Evolutionary conservation across 768 basidiomycete genomes (phyloP), one percentile per base, ranked within the genome.

Genomic region (Tephrocybe sp.): DNA sequence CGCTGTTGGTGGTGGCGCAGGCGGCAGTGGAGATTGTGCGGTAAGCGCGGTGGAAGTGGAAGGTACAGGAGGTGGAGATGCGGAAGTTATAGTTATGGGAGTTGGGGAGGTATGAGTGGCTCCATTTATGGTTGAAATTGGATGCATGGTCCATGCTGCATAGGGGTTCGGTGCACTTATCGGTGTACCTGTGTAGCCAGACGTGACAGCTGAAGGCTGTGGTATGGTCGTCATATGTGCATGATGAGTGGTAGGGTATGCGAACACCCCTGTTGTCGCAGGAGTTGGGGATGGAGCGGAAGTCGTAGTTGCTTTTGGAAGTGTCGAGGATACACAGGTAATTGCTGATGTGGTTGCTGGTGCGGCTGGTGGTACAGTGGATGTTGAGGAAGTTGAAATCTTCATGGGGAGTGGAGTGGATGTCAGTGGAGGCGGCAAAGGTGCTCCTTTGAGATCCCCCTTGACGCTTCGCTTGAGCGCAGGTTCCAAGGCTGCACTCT

Each of bases 391-490:
- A 41, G 60, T 48, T 45, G 65, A 39, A 24, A 71, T 70, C 62
- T 81, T 80, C 59, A 80, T 68, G 21, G 74, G 61, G 36, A 88
- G 69, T 0, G 89, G 88, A 1, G 80, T 71, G 10, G 83, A 82
- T 1, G 86, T 88, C 15, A 88, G 62, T 3, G 86, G 86, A 6
- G 88, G 88, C 18, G 88, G 86, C 23, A 86, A 65, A 14, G 79
- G 79, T 1, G 70, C 73, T 3, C 75, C 80, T 61, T 81, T 84
- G 17, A 67, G 47, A 44, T 86, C 85, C 37, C 79, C 83, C 58
- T 86, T 87, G 4, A 86, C 74, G 57, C 85, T 86, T 53, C 87
- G 76, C 66, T 84, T 88, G 54, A 89, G 70, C 4, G 85, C 73
- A 17, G 87, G 85, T 49, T 89, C 86, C 24, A 78, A 63, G 3